Percentiles rank a stretch among this genome's conserved stretches.
Conservation (phyloP, 176 grass and related monocot species). For the Echinochloa phyllopogon region DNA sequence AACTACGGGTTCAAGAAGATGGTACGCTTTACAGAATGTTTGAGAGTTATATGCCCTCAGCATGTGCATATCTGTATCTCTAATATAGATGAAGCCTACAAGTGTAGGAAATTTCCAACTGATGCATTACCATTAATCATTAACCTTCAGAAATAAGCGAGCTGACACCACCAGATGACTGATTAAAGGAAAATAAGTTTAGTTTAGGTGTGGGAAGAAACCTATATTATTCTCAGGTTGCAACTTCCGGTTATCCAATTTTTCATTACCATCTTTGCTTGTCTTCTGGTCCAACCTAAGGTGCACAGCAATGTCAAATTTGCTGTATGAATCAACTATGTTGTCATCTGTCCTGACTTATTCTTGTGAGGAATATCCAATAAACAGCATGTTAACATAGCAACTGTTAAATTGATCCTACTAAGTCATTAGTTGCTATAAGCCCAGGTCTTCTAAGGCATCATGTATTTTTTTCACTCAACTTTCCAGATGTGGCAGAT, state of each 20-base stretch:
- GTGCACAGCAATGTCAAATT: constrained; percentile 10
- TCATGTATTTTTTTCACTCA: no score
- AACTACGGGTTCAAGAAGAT: no score
- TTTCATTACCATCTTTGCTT: constrained; percentile 42
- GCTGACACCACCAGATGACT: constrained; percentile 39
- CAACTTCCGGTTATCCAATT: constrained; percentile 37
- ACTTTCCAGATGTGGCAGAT: no score
- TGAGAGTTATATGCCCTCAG: no score
- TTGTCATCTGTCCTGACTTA: constrained; percentile 4
- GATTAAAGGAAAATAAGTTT: neutral
- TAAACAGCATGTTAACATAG: neutral
- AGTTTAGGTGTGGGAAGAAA: neutral
- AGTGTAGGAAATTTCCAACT: neutral
- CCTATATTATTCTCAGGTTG: constrained; percentile 44
- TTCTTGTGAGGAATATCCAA: constrained; percentile 8
- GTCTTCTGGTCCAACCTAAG: constrained; percentile 55
- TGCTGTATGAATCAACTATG: neutral
- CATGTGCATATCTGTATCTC: no score
- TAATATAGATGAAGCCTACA: no score
- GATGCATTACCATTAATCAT: constrained; percentile 22
- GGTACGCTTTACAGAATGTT: no score
- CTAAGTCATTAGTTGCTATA: no score
- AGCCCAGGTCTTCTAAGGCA: no score
- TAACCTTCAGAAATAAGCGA: constrained; percentile 55
- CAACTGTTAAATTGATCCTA: constrained; percentile 3